Evolutionary conservation across 164 flowering plant genomes (phyloP).

Genomic region (Magnolia changhungtana): DNA sequence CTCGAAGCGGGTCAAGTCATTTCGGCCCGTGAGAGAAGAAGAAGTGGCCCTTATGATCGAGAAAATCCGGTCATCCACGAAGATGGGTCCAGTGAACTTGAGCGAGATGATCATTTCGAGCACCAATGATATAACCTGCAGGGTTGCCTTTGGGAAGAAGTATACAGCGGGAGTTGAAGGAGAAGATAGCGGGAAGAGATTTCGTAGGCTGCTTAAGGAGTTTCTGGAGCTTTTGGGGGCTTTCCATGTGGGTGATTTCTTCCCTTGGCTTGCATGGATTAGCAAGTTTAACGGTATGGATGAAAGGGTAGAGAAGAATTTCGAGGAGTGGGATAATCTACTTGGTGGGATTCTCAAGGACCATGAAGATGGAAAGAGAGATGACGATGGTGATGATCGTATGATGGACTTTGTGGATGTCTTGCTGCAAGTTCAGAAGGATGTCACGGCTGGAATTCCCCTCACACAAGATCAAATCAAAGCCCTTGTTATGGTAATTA

Average conservation of each 20-base stretch:
- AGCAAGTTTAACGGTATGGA: not conserved
- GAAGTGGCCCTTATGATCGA: conserved; percentile 38
- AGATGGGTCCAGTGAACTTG: conserved; percentile 7
- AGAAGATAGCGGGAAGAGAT: not conserved
- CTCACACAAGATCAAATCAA: conserved; percentile 26
- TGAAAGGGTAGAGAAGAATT: not conserved
- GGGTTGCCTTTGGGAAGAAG: conserved; percentile 21
- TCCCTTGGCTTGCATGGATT: conserved; percentile 11
- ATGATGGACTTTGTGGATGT: conserved; percentile 38
- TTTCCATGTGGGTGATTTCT: conserved; percentile 8
- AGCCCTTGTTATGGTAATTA: conserved; percentile 23
- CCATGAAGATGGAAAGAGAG: conserved; percentile 19
- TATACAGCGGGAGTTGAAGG: not conserved
- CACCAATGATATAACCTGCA: conserved; percentile 9
- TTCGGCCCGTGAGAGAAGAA: conserved; percentile 39
- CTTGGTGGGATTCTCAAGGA: conserved; percentile 28
- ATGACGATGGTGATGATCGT: not conserved
- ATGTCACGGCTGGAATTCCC: not conserved
- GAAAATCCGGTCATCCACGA: not conserved
- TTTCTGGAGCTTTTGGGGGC: not conserved
- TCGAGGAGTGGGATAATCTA: conserved; percentile 24
- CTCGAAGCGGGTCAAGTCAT: conserved; percentile 43
- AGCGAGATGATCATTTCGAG: not conserved
- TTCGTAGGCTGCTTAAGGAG: not conserved
- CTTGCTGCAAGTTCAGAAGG: conserved; percentile 28